Evolutionary conservation across 116 monocot genomes (phyloP).

Genomic region (Phalaenopsis hybrid): DNA sequence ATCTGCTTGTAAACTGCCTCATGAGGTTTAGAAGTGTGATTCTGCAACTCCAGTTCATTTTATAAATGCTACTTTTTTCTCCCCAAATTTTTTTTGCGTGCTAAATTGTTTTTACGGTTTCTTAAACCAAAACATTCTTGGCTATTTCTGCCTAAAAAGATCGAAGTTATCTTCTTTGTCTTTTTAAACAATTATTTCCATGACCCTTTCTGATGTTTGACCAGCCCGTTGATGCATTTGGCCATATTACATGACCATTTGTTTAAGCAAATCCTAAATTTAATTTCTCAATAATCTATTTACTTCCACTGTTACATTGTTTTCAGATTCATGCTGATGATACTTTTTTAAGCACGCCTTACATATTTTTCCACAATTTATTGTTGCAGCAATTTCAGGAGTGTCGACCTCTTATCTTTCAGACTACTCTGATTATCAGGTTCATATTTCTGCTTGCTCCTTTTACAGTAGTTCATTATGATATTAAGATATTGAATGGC

Average conservation of each 20-base stretch:
- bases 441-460: not conserved
- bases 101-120: not conserved
- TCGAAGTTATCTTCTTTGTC: not conserved
- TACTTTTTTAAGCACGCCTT: not conserved
- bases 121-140: not conserved
- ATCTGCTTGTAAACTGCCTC: not conserved
- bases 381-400: slow-evolving; percentile 1
- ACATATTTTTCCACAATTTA: not conserved
- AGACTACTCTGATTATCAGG: slow-evolving; percentile 4
- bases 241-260: not conserved
- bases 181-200: not conserved
- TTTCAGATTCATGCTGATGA: not conserved
- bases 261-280: not conserved
- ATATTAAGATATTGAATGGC: not conserved
- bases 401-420: not conserved
- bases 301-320: not conserved
- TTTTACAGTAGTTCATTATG: not conserved
- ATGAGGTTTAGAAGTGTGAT: not conserved
- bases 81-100: not conserved
- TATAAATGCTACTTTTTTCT: not conserved
- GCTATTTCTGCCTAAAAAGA: not conserved
- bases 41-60: not conserved
- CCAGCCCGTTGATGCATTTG: not conserved
- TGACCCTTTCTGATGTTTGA: no score
- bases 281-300: not conserved